phyloP scores from a whole-genome alignment of 352 stramenopile genomes.

The Pythium oligandrum region DNA sequence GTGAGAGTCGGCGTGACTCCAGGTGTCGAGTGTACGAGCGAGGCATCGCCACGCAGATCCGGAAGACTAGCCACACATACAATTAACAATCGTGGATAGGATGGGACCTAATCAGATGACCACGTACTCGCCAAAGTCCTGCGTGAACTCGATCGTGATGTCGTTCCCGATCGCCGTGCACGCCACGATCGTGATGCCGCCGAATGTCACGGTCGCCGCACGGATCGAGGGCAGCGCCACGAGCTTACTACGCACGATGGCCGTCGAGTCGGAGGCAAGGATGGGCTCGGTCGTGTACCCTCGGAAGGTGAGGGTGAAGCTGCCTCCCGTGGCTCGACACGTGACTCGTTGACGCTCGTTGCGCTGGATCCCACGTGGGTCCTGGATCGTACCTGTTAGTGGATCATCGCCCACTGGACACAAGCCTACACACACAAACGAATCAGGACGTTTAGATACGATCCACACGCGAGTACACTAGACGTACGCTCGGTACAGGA shows the following conservation, averaged over 20 bases:
- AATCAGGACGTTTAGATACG: too few species aligned
- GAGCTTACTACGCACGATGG: constrained; percentile 46
- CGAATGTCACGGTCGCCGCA: constrained; percentile 63
- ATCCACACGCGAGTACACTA: background rate
- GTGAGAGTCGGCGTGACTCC: constrained; percentile 36
- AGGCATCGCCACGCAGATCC: constrained; percentile 51
- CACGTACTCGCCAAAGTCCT: constrained; percentile 70
- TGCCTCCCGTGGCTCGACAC: constrained; percentile 73
- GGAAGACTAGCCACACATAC: constrained; percentile 29
- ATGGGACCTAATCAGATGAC: background rate
- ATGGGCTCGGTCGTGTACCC: constrained; percentile 76
- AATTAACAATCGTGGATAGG: too few species aligned
- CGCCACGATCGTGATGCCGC: constrained; percentile 54
- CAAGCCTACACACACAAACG: constrained; percentile 18
- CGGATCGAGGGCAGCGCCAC: constrained; percentile 54
- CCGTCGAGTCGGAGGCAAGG: constrained; percentile 37
- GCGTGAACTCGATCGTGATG: constrained; percentile 72
- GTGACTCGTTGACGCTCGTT: constrained; percentile 66
- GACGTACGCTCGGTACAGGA: constrained; percentile 60
- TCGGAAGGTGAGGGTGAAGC: constrained; percentile 83
- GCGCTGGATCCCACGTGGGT: constrained; percentile 55
- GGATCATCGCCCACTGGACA: constrained; percentile 86
- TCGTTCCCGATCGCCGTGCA: constrained; percentile 74
- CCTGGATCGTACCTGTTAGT: constrained; percentile 65
- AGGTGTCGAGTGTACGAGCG: constrained; percentile 46